Percentiles rank a stretch among this genome's conserved stretches.
Evolutionary conservation across 2,329 filamentous ascomycete species (phyloP).

Genomic region (Dactylonectria macrodidyma): DNA sequence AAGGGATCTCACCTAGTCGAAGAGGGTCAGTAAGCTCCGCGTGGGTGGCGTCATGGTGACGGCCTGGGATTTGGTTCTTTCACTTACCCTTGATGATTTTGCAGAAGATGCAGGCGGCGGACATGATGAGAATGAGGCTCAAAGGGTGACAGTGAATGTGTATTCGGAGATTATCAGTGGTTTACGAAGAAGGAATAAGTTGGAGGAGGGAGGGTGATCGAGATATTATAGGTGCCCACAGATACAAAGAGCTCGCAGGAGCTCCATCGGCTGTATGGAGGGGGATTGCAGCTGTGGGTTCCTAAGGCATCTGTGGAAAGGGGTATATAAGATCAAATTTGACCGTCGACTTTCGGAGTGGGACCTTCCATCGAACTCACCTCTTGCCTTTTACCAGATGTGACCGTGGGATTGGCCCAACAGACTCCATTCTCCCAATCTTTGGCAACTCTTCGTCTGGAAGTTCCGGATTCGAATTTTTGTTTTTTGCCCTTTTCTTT

Average conservation of each 20-base stretch:
- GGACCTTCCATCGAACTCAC: conserved; percentile 81
- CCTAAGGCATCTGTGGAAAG: rapidly evolving
- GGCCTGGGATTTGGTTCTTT: conserved; percentile 26
- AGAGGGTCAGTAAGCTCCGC: conserved; percentile 30
- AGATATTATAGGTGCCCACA: neutral
- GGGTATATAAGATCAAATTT: conserved; percentile 44
- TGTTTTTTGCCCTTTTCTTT: conserved; percentile 45
- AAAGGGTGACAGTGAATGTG: neutral
- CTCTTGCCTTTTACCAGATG: conserved; percentile 88
- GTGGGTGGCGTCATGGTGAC: neutral
- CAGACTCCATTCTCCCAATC: conserved; percentile 67
- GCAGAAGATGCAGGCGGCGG: conserved; percentile 88
- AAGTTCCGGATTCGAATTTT: conserved; percentile 59
- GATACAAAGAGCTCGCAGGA: neutral
- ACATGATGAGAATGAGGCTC: conserved; percentile 5
- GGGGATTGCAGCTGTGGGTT: conserved; percentile 16
- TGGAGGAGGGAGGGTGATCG: neutral
- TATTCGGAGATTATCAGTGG: neutral
- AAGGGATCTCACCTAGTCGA: conserved; percentile 88
- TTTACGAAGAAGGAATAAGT: neutral
- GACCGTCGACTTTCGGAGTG: conserved; percentile 64
- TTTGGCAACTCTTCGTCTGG: conserved; percentile 63
- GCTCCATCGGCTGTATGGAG: neutral
- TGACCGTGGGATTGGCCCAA: conserved; percentile 75
- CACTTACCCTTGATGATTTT: conserved; percentile 91